Conservation (phyloP, 768 basidiomycete species). For the Crepidotus variabilis region DNA sequence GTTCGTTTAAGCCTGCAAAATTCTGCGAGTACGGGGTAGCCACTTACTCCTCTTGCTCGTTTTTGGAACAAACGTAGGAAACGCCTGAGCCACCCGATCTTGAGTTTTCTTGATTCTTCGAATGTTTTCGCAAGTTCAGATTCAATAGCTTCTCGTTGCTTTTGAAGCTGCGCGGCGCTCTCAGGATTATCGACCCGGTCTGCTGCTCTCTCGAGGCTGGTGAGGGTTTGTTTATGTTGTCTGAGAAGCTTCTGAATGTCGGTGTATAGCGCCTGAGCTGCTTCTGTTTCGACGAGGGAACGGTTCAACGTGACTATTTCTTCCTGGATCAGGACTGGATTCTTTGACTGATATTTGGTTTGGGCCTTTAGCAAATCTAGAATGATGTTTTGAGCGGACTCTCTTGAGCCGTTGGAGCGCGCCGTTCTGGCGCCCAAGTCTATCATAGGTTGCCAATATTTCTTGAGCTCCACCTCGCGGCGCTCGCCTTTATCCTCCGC, state of each 20-base stretch:
- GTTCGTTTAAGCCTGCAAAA: not conserved
- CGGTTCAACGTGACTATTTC: slow-evolving; percentile 5
- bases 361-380: slow-evolving; percentile 20
- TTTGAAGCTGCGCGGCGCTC: not conserved
- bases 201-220: not conserved
- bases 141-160: slow-evolving; percentile 11
- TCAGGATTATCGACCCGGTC: slow-evolving; percentile 3
- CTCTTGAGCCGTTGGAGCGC: slow-evolving; percentile 28
- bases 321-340: slow-evolving; percentile 5
- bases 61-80: not conserved
- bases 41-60: not conserved
- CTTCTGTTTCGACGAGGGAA: slow-evolving; percentile 8
- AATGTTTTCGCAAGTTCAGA: slow-evolving; percentile 15
- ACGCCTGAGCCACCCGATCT: slow-evolving; percentile 7
- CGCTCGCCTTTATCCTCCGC: slow-evolving; percentile 13
- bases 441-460: slow-evolving; percentile 34
- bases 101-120: slow-evolving; percentile 17
- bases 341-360: not conserved
- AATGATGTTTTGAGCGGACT: slow-evolving; percentile 28
- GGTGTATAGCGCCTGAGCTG: slow-evolving; percentile 9
- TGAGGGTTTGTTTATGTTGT: slow-evolving; percentile 7
- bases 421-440: slow-evolving; percentile 34
- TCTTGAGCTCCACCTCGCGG: slow-evolving; percentile 22
- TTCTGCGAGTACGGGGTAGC: not conserved
- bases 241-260: slow-evolving; percentile 10